Evolutionary conservation across 129 eudicot genomes (phyloP).

Genomic region (Kitagawia praeruptora): DNA sequence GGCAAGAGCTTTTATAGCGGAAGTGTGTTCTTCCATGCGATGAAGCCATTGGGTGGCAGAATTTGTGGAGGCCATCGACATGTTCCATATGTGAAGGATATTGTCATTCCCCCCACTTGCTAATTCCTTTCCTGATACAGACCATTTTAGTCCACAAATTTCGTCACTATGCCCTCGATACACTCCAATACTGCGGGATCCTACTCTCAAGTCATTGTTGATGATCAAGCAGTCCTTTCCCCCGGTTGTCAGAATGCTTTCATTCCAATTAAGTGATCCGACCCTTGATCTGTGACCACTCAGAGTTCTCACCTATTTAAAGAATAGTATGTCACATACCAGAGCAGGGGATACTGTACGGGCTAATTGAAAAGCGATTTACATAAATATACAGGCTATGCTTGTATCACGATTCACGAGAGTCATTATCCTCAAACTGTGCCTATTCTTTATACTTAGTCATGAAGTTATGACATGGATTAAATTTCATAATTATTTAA

Average conservation of each 20-base stretch:
- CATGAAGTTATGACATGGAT: not conserved
- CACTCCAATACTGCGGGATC: slow-evolving; percentile 28
- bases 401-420: not conserved
- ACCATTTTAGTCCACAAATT: slow-evolving; percentile 78
- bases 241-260: slow-evolving; percentile 49
- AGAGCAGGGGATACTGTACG: not conserved
- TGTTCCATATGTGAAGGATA: slow-evolving; percentile 43
- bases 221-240: slow-evolving; percentile 47
- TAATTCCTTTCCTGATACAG: slow-evolving; percentile 48
- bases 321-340: not conserved
- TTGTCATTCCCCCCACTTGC: slow-evolving; percentile 87
- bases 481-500: not conserved
- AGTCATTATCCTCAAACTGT: not conserved
- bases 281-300: slow-evolving; percentile 35
- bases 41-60: slow-evolving; percentile 33
- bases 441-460: not conserved
- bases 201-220: slow-evolving; percentile 52
- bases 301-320: slow-evolving; percentile 43
- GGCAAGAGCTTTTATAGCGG: slow-evolving; percentile 67
- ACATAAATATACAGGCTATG: not conserved
- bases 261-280: slow-evolving; percentile 64
- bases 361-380: not conserved
- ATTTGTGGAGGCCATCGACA: slow-evolving; percentile 21
- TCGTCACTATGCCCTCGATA: slow-evolving; percentile 57
- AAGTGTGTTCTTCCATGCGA: slow-evolving; percentile 41